A percentile compares a stretch with the other conserved stretches of the same genome.
phyloP scores from a whole-genome alignment of 805 yeast species.

The Wickerhamiella spandovensis region DNA sequence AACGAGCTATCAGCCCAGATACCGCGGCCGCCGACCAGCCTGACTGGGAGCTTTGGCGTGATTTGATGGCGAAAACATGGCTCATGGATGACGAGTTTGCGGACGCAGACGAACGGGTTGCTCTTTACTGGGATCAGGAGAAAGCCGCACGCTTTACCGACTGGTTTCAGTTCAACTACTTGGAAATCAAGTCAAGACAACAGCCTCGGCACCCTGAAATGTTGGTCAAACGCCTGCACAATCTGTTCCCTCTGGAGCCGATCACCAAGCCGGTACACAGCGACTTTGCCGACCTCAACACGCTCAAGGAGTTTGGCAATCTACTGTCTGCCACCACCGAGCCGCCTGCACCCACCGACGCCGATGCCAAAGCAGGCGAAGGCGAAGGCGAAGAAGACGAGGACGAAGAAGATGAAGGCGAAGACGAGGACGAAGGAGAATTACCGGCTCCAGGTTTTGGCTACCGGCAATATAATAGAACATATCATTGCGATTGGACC shows the following conservation, averaged over 20 bases:
- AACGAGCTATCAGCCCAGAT: conserved; percentile 2
- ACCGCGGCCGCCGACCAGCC: conserved; percentile 11
- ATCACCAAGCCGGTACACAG: not conserved
- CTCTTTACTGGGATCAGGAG: conserved; percentile 38
- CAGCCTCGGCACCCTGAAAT: not conserved
- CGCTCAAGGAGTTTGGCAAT: conserved; percentile 6
- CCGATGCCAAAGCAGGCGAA: too few species aligned
- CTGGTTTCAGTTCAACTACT: not conserved
- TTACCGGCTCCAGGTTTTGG: conserved; percentile 3
- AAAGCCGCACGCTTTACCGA: conserved; percentile 6
- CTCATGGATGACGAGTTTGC: conserved; percentile 14
- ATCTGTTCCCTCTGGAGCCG: conserved; percentile 16
- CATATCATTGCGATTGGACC: not conserved
- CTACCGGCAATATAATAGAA: conserved; percentile 2
- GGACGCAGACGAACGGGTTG: conserved; percentile 24
- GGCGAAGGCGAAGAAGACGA: too few species aligned
- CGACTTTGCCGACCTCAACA: conserved; percentile 2
- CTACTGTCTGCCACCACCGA: conserved; percentile 2
- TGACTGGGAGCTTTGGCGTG: conserved; percentile 25
- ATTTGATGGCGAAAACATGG: conserved; percentile 20
- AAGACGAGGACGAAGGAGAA: not conserved
- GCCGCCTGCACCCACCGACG: too few species aligned
- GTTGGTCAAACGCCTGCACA: conserved; percentile 9
- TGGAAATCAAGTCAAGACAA: not conserved
- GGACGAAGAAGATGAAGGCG: too few species aligned